phyloP scores from a whole-genome alignment of 306 rosid species.

The Vigna radiata region DNA sequence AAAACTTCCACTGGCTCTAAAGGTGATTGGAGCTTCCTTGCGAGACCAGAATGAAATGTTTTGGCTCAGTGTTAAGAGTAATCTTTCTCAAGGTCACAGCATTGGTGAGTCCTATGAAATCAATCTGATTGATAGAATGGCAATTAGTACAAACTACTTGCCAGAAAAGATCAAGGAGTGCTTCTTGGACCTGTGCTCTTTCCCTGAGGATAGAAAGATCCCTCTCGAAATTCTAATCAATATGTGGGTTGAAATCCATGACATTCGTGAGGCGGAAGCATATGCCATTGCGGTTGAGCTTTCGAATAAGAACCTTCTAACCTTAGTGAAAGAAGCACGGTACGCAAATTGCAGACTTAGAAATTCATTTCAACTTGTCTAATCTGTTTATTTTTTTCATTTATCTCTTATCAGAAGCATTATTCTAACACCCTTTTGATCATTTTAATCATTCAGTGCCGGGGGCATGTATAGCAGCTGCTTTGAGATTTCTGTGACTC shows the following conservation, averaged over 20 bases:
- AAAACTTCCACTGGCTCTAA: conserved; percentile 90
- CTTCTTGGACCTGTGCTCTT: conserved; percentile 83
- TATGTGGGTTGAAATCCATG: conserved; percentile 87
- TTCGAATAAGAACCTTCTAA: conserved; percentile 81
- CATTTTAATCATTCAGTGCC: conserved; percentile 58
- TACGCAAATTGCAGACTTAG: conserved; percentile 42
- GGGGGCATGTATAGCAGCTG: conserved; percentile 73
- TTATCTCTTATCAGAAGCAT: conserved; percentile 2
- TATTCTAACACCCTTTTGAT: conserved; percentile 39
- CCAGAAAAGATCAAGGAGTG: conserved; percentile 70
- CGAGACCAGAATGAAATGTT: conserved; percentile 73
- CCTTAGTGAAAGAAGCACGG: conserved; percentile 81
- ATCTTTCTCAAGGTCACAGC: conserved; percentile 74
- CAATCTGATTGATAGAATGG: conserved; percentile 77
- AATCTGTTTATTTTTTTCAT: neutral
- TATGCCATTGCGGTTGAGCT: conserved; percentile 81
- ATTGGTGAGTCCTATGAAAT: conserved; percentile 75
- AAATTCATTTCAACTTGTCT: conserved; percentile 6
- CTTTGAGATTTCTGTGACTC: conserved; percentile 78
- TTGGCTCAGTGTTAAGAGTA: conserved; percentile 73
- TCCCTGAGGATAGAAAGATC: conserved; percentile 86
- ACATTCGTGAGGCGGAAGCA: conserved; percentile 66
- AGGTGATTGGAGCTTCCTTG: conserved; percentile 94
- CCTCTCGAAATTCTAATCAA: conserved; percentile 82
- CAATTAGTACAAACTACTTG: conserved; percentile 62